Base-by-base conservation (phyloP, 2,329 filamentous ascomycete species). In the Myriangium duriaei region DNA sequence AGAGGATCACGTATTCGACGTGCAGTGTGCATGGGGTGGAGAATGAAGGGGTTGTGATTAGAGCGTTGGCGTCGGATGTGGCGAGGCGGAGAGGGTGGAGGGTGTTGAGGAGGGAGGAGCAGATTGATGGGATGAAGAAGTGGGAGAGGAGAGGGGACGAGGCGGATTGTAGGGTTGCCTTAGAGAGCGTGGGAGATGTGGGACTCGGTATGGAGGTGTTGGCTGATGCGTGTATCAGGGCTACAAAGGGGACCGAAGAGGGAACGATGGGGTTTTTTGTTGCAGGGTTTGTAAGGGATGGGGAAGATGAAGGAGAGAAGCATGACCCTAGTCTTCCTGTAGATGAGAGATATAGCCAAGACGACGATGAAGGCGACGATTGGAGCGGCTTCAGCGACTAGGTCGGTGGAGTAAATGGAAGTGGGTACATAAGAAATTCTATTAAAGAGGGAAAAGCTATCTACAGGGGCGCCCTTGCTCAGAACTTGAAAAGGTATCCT, bases 211-310 rank as follows among this genome's bases (percentile, higher is more conserved):
- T 53, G 44, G 12, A 56, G 38, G 37, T 45, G 34, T 11, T 49
- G 31, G 32, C 44, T 42, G 28, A 47, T 33, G 41, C 18, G 21
- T 47, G 44, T 31, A 45, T 45, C 11, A 28, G 38, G n/a, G 48
- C 45, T 10, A 49, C 49, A n/a, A 49, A 51, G 6, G 56, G 54
- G n/a, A 52, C 52, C 1, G 56, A 57, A 5, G 52, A 52, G 5
- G 53, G 86, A 0, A 82, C 87, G 1, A 94, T 95, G 73, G 88
- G 91, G 0, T 96, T 98, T 60, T 98, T 98, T 50, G 82, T 95
- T 13, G 85, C 76, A n/a, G 84, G 72, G 0, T 94, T 98, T 58
- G 71, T 84, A 3, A 68, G 82, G 37, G 72, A 80, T 30, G 48
- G 32, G 2, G 37, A 33, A 19, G 40, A 30, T 10, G 35, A n/a